phyloP scores from a whole-genome alignment of 331 rosid species.

The Telfairia occidentalis region DNA sequence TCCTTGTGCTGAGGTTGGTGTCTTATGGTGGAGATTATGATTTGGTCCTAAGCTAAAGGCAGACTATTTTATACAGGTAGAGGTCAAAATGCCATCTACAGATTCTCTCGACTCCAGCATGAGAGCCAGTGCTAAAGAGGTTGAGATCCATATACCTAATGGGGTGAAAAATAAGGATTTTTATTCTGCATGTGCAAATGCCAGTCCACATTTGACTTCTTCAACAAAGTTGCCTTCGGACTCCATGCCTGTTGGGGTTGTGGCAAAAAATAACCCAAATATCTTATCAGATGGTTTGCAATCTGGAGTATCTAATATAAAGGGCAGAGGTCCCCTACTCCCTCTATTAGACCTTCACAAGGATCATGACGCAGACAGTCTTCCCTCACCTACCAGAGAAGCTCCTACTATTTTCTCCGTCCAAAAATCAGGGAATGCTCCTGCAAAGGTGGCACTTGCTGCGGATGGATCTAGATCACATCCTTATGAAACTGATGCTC shows the following conservation, averaged over 20 bases:
- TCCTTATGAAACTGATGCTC: conserved; percentile 79
- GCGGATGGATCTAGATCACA: conserved; percentile 39
- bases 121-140: conserved; percentile 21
- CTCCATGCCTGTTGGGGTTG: conserved; percentile 9
- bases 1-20: neutral
- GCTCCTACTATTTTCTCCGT: conserved; percentile 43
- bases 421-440: conserved; percentile 28
- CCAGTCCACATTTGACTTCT: conserved; percentile 21
- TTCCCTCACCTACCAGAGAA: conserved; percentile 95
- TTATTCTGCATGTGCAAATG: conserved; percentile 17
- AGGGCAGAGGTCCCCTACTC: conserved; percentile 53
- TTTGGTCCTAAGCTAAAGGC: conserved; percentile 23
- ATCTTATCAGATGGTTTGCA: conserved; percentile 22
- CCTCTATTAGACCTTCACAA: conserved; percentile 91
- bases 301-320: conserved; percentile 40
- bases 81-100: conserved; percentile 35
- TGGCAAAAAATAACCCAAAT: conserved; percentile 10
- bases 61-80: conserved; percentile 38
- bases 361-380: conserved; percentile 90
- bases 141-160: conserved; percentile 12
- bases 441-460: conserved; percentile 26
- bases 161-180: conserved; percentile 23
- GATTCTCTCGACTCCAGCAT: conserved; percentile 20
- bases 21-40: conserved; percentile 10
- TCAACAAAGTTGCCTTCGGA: conserved; percentile 25